Evolutionary conservation across 805 yeast genomes (phyloP).

Genomic region (Nakazawaea holstii): DNA sequence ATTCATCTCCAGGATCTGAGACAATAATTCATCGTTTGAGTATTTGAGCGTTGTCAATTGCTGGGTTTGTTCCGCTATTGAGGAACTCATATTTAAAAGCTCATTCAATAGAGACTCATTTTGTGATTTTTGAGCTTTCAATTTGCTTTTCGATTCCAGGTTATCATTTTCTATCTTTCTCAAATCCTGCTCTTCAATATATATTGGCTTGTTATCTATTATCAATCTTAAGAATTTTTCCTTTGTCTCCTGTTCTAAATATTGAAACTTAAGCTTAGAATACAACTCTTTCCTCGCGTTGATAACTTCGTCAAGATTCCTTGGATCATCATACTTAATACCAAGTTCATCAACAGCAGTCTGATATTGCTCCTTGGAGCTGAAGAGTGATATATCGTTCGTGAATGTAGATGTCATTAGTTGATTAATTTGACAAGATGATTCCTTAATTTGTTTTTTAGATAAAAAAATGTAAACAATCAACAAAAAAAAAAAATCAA

Average conservation of each 20-base stretch:
- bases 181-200: constrained; percentile 14
- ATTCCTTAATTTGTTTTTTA: neutral
- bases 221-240: constrained; percentile 57
- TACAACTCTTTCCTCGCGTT: constrained; percentile 34
- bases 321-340: constrained; percentile 22
- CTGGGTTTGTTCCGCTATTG: constrained; percentile 23
- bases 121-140: constrained; percentile 22
- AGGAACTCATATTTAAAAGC: constrained; percentile 22
- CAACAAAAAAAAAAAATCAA: neutral
- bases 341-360: neutral
- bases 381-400: constrained; percentile 4
- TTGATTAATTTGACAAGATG: neutral
- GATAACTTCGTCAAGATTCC: constrained; percentile 28
- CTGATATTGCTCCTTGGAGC: constrained; percentile 8
- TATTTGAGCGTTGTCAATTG: constrained; percentile 24
- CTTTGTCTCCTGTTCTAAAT: constrained; percentile 67
- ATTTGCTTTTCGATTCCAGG: constrained; percentile 17
- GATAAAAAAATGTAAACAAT: neutral
- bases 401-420: neutral
- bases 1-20: constrained; percentile 23
- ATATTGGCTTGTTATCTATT: constrained; percentile 24
- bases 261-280: constrained; percentile 55
- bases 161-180: constrained; percentile 1
- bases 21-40: constrained; percentile 21
- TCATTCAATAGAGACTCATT: constrained; percentile 15